These are phyloP conservation scores for Malus sylvestris DNA, from an alignment of 306 rosid genomes.

Conservation along the genomic window DNA sequence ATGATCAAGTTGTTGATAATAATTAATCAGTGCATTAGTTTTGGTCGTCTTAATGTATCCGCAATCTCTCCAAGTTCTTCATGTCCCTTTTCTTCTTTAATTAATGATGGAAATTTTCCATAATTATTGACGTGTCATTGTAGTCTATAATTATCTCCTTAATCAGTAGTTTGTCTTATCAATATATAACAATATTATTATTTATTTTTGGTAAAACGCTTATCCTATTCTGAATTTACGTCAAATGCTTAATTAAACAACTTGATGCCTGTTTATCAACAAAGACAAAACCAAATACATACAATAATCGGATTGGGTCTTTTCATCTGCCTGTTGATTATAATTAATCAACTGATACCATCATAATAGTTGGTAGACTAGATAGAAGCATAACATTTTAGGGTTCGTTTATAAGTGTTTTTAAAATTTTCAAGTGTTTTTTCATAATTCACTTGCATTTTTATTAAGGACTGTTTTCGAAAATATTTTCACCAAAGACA, in stretches of 20 bases:
- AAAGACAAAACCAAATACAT: neutral
- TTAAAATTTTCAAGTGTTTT: too few relatives aligned
- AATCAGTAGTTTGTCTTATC: neutral
- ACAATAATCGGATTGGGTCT: neutral
- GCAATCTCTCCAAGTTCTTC: conserved; percentile 4
- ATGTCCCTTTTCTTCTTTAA: neutral
- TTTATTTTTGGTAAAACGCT: neutral
- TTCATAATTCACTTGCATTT: too few relatives aligned
- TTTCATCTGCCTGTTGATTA: neutral
- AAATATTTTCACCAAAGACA: too few relatives aligned
- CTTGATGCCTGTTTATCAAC: neutral
- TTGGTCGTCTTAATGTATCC: conserved; percentile 17
- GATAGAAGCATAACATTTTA: neutral
- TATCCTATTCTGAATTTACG: neutral
- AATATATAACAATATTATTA: neutral
- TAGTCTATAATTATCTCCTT: neutral
- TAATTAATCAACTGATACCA: neutral
- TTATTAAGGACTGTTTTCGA: too few relatives aligned
- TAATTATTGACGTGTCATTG: conserved; percentile 19
- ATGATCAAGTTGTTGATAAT: conserved; percentile 20
- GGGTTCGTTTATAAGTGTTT: too few relatives aligned
- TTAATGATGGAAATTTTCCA: conserved; percentile 24
- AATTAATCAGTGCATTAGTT: conserved; percentile 17
- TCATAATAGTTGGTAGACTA: neutral
- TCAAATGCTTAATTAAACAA: neutral